Evolutionary conservation across 768 basidiomycete species (phyloP).

Genomic region (Podaxis sp.): DNA sequence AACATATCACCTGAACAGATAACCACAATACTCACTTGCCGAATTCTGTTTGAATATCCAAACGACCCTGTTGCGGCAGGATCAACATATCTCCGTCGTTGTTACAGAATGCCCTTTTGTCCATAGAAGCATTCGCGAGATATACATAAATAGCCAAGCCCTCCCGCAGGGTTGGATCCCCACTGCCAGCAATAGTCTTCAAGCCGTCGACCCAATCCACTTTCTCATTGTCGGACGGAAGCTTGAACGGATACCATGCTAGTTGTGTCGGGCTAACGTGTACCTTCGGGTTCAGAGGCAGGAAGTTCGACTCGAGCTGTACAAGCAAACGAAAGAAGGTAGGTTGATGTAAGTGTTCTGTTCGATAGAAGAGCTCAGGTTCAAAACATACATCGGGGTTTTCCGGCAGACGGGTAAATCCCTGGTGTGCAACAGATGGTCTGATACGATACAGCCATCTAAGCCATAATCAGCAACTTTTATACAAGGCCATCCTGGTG

Average conservation of each 20-base stretch:
- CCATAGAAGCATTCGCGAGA: slow-evolving; percentile 58
- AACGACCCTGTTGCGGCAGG: slow-evolving; percentile 59
- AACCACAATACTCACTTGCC: slow-evolving; percentile 45
- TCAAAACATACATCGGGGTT: slow-evolving; percentile 52
- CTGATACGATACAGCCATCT: slow-evolving; percentile 70
- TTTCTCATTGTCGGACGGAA: slow-evolving; percentile 38
- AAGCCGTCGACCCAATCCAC: slow-evolving; percentile 59
- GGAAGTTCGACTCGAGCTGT: slow-evolving; percentile 63
- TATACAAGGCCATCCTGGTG: background rate
- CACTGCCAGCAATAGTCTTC: slow-evolving; percentile 63
- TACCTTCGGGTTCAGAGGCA: slow-evolving; percentile 57
- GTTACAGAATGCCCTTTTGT: slow-evolving; percentile 57
- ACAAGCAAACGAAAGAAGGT: background rate
- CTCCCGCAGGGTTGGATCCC: slow-evolving; percentile 60
- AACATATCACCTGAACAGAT: background rate
- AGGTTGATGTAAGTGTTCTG: background rate
- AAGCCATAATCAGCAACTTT: slow-evolving; percentile 4
- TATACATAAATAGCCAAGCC: slow-evolving; percentile 67
- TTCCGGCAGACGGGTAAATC: slow-evolving; percentile 51
- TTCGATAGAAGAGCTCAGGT: background rate
- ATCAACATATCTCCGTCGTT: slow-evolving; percentile 69
- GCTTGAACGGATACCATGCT: slow-evolving; percentile 61
- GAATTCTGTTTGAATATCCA: slow-evolving; percentile 70
- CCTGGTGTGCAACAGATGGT: slow-evolving; percentile 65
- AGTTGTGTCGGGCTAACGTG: slow-evolving; percentile 63